phyloP scores from a whole-genome alignment of 2,329 filamentous ascomycete genomes.

The Coniochaeta pulveracea region DNA sequence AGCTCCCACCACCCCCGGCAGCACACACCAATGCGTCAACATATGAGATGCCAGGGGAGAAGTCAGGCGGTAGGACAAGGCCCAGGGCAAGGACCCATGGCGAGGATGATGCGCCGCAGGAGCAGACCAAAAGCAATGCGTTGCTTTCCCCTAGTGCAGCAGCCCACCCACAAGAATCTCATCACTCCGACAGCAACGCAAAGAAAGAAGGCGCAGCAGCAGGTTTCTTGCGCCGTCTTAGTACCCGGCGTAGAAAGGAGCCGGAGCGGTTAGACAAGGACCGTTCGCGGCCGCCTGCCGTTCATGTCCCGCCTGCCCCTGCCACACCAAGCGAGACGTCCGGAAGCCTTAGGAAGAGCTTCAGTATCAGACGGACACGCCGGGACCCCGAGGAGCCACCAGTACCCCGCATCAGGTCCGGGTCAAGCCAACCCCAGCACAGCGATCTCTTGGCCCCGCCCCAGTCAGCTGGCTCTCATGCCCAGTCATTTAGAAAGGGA shows the following conservation, averaged over 20 bases:
- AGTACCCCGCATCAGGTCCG: conserved; percentile 38
- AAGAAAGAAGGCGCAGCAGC: conserved; percentile 84
- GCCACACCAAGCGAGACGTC: conserved; percentile 60
- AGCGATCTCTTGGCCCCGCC: conserved; percentile 70
- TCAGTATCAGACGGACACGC: conserved; percentile 60
- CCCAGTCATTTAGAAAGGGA: conserved; percentile 51
- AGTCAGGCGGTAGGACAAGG: conserved; percentile 68
- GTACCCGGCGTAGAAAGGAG: conserved; percentile 64
- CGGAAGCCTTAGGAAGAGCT: conserved; percentile 67
- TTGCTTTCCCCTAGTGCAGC: conserved; percentile 37
- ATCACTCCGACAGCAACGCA: conserved; percentile 41
- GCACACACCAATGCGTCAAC: conserved; percentile 78
- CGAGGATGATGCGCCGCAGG: conserved; percentile 75
- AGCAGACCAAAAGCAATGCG: conserved; percentile 57
- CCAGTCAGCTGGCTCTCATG: conserved; percentile 42
- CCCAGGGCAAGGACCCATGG: conserved; percentile 87
- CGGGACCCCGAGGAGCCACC: conserved; percentile 40
- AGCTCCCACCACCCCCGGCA: conserved; percentile 69
- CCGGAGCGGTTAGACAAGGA: conserved; percentile 50
- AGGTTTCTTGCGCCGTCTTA: conserved; percentile 78
- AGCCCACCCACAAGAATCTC: conserved; percentile 40
- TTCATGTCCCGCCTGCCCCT: conserved; percentile 62
- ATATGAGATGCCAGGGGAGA: conserved; percentile 85
- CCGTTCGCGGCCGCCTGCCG: conserved; percentile 57
- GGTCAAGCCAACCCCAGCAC: conserved; percentile 59